These are phyloP conservation scores for Aspergillus candidus DNA, from an alignment of 2,329 filamentous ascomycete species.

Conservation along the genomic window DNA sequence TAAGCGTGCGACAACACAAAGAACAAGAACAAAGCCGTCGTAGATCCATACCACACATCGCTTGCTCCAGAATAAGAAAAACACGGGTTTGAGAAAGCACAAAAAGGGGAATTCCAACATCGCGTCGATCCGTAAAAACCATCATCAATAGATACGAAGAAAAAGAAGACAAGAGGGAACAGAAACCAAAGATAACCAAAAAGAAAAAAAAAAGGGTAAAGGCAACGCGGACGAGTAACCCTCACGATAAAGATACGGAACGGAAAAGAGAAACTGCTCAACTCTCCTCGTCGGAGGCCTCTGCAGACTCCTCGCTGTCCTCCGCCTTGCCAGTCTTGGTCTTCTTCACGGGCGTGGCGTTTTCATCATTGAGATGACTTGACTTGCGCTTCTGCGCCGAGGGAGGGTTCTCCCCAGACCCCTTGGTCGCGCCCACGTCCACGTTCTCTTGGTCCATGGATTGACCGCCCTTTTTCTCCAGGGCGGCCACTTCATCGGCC, in stretches of 20 bases:
- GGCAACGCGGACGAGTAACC: neutral
- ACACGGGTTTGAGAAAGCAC: slow-evolving; percentile 8
- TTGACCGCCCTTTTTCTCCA: slow-evolving; percentile 60
- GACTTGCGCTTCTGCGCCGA: slow-evolving; percentile 49
- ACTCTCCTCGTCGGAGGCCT: slow-evolving; percentile 47
- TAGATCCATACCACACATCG: slow-evolving; percentile 27
- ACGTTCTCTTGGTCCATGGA: slow-evolving; percentile 30
- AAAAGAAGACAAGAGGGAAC: slow-evolving; percentile 6
- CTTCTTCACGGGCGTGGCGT: slow-evolving; percentile 43
- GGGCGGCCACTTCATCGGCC: slow-evolving; percentile 86
- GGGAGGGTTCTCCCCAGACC: slow-evolving; percentile 28
- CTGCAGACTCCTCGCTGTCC: slow-evolving; percentile 46
- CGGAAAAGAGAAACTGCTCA: slow-evolving; percentile 17
- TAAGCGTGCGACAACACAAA: slow-evolving; percentile 5
- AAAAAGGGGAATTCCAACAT: slow-evolving; percentile 18
- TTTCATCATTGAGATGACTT: slow-evolving; percentile 40
- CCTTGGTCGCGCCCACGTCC: slow-evolving; percentile 23
- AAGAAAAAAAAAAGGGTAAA: no score
- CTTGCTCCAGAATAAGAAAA: slow-evolving; percentile 25
- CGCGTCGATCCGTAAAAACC: slow-evolving; percentile 26
- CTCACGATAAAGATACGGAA: neutral
- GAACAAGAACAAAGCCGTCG: slow-evolving; percentile 17
- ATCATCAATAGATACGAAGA: slow-evolving; percentile 19
- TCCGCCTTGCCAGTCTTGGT: slow-evolving; percentile 46
- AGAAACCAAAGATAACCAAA: neutral